Percentiles rank a stretch among this genome's conserved stretches.
phyloP scores from a whole-genome alignment of 176 grass and related monocot genomes.

The Aegilops tauschii region DNA sequence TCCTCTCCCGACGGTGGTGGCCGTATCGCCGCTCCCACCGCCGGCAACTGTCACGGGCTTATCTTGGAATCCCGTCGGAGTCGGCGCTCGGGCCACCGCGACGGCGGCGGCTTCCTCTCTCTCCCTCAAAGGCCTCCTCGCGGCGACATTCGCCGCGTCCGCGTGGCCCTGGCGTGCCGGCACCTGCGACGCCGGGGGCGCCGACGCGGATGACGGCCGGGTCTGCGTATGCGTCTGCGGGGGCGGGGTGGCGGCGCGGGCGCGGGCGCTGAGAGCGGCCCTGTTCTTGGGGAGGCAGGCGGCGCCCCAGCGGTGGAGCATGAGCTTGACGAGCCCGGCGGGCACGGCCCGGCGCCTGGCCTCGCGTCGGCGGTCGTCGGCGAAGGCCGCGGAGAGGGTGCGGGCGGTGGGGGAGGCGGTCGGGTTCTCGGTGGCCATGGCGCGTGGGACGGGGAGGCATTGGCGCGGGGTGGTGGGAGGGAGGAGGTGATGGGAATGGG shows the following conservation, averaged over 20 bases:
- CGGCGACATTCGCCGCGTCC: not conserved
- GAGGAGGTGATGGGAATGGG: too few species aligned
- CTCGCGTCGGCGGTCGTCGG: constrained; percentile 19
- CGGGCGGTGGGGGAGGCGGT: not conserved
- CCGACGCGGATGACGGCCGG: not conserved
- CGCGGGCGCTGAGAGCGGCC: not conserved
- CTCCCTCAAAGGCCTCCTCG: constrained; percentile 62
- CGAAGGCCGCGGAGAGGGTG: constrained; percentile 33
- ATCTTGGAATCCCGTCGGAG: constrained; percentile 6
- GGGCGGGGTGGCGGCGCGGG: not conserved
- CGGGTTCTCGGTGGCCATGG: not conserved
- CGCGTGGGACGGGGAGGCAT: too few species aligned
- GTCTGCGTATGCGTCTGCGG: too few species aligned
- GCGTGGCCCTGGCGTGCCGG: not conserved
- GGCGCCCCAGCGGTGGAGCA: constrained; percentile 21
- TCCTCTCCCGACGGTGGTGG: not conserved
- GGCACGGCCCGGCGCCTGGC: not conserved
- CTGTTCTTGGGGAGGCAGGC: constrained; percentile 4
- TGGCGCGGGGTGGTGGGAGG: not conserved
- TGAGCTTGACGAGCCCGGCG: not conserved
- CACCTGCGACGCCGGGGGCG: not conserved
- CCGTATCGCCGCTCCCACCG: constrained; percentile 1
- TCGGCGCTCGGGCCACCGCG: not conserved
- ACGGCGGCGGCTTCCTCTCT: constrained; percentile 15
- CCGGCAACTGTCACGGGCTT: not conserved